These are phyloP conservation scores for Fusarium sp. DNA, from an alignment of 2,329 filamentous ascomycete species.

Conservation along the genomic window DNA sequence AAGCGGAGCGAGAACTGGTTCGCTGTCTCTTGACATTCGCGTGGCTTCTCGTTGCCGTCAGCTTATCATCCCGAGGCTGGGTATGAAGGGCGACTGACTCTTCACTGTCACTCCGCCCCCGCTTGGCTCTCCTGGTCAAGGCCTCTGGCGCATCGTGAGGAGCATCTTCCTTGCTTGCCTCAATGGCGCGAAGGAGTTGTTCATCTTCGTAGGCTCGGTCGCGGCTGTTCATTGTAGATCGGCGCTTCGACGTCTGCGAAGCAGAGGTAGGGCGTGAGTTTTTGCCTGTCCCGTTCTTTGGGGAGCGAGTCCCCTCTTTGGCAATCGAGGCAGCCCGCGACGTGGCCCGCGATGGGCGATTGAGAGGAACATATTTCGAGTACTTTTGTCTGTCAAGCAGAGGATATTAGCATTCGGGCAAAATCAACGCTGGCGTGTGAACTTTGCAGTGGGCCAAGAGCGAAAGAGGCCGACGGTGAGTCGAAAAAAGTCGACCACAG, in stretches of 20 bases:
- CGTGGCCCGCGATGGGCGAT: constrained; percentile 65
- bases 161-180: constrained; percentile 91
- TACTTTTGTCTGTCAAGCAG: constrained; percentile 67
- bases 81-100: constrained; percentile 73
- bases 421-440: not conserved
- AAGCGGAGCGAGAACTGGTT: constrained; percentile 80
- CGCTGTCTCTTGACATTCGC: constrained; percentile 83
- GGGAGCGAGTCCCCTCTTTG: constrained; percentile 61
- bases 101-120: constrained; percentile 90
- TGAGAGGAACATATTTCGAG: constrained; percentile 73
- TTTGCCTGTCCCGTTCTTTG: constrained; percentile 72
- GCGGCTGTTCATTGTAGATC: constrained; percentile 97
- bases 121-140: constrained; percentile 77
- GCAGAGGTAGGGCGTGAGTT: constrained; percentile 64
- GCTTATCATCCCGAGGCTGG: constrained; percentile 34
- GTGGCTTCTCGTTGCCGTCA: constrained; percentile 68
- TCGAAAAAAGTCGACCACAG: not conserved
- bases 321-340: constrained; percentile 74
- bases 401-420: not conserved
- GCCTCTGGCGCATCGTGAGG: constrained; percentile 62
- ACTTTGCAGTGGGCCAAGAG: not conserved
- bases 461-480: not conserved
- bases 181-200: constrained; percentile 86
- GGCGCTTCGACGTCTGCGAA: constrained; percentile 75
- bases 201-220: constrained; percentile 97